Conservation (phyloP, 495 filamentous ascomycete species). For the Trichoderma virens region DNA sequence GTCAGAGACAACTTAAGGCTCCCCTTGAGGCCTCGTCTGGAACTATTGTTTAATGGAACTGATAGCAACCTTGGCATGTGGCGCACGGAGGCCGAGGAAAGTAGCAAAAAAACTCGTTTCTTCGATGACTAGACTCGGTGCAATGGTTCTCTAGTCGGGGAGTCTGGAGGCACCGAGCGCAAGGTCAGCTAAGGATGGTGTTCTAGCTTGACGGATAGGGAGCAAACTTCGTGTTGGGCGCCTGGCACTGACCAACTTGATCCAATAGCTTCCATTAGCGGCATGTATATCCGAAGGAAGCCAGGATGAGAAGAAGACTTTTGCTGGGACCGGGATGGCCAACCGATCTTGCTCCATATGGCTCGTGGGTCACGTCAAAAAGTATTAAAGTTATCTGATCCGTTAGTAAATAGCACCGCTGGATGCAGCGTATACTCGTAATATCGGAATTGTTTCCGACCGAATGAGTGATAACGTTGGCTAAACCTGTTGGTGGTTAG, state of each 20-base stretch:
- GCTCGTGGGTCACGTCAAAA: not conserved
- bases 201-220: not conserved
- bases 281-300: not conserved
- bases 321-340: not conserved
- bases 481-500: too few relatives aligned
- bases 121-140: not conserved
- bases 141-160: not conserved
- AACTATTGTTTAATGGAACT: not conserved
- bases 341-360: not conserved
- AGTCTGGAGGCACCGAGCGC: not conserved
- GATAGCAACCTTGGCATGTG: not conserved
- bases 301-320: not conserved
- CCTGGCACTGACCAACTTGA: not conserved
- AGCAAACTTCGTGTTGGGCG: not conserved
- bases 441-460: not conserved
- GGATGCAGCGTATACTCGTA: not conserved
- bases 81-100: not conserved
- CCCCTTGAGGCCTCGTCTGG: not conserved
- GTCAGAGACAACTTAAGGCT: not conserved
- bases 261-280: not conserved
- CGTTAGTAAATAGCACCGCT: not conserved
- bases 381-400: not conserved
- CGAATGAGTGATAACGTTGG: too few relatives aligned
- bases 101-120: not conserved
- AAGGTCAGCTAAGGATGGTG: not conserved